These are phyloP conservation scores for Colletotrichum abscissum DNA, from an alignment of 2,329 filamentous ascomycete genomes.

Conservation along the genomic window DNA sequence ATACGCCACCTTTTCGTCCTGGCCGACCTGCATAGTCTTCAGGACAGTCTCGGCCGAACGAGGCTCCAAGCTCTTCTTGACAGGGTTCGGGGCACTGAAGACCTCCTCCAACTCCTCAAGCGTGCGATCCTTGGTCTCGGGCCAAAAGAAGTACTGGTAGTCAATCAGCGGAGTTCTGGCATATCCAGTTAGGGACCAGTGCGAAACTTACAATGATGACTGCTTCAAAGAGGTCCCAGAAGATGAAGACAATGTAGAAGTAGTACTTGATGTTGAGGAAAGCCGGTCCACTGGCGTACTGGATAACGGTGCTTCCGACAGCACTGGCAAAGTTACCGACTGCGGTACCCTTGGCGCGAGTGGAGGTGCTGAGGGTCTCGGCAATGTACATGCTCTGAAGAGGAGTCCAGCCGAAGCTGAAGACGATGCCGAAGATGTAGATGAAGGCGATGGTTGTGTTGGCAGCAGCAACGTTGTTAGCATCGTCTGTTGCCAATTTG, in stretches of 20 bases:
- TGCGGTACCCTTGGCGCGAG: conserved; percentile 57
- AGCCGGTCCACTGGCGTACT: conserved; percentile 56
- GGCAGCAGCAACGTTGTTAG: conserved; percentile 48
- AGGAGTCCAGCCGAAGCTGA: conserved; percentile 63
- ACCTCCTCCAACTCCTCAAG: conserved; percentile 66
- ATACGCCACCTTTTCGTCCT: conserved; percentile 42
- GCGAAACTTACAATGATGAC: conserved; percentile 44
- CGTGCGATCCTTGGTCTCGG: conserved; percentile 58
- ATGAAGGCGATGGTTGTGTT: conserved; percentile 62
- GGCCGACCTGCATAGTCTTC: conserved; percentile 40
- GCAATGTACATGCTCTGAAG: conserved; percentile 62
- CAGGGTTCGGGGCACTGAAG: conserved; percentile 56
- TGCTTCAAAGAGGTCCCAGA: conserved; percentile 56
- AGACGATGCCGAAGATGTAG: conserved; percentile 63
- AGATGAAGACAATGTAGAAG: conserved; percentile 58
- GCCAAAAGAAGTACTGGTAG: conserved; percentile 58
- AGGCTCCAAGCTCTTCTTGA: conserved; percentile 55
- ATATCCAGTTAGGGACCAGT: too few relatives aligned
- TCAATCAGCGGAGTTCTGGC: not conserved
- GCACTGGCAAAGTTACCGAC: conserved; percentile 54
- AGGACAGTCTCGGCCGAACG: conserved; percentile 55
- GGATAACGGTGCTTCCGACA: conserved; percentile 51
- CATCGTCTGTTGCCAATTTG: conserved; percentile 53
- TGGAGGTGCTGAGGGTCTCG: conserved; percentile 57
- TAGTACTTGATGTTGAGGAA: conserved; percentile 56